Base-by-base conservation (phyloP, 176 grass and related monocot genomes). In the Oryza nivara region DNA sequence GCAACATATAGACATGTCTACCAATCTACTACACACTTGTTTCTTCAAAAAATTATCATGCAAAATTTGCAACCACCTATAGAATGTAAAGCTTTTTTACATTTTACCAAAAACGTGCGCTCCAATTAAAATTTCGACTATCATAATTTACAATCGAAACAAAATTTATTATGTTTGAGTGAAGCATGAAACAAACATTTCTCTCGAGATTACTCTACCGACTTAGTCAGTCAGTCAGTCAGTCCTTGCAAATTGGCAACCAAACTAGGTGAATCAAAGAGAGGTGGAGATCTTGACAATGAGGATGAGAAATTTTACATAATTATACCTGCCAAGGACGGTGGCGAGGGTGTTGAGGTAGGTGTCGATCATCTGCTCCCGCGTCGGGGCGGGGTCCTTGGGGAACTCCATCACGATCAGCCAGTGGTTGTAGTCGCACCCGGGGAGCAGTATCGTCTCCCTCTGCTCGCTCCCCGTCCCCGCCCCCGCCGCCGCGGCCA, bases 391-490 rank as follows among this genome's bases (percentile, higher is more conserved):
- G 28, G 95, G 95, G 77, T 98, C 95, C 87, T 98, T 95, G 35
- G 95, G 95, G 76, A 98, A 98, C 87, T 98, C 95, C 95, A 98
- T 98, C 32, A 98, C 93, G 78, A 98, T 95, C 34, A 98, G 80
- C 95, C 95, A 95, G 87, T 98, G 95, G 89, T 95, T 98, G 90
- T 98, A 95, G 71, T 98, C 95, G 85, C 95, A 98, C 16, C 95
- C 95, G 2, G 95, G 95, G 70, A 98, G 91, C 9, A 98, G 85
- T 74, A 98, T 98, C 26, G 95, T 91, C 81, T 98, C 92, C 83
- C 91, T 90, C 75, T 92, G 88, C 20, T 98, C 95, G 11, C 25
- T 70, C 2, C 63, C 80, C 6, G 54, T 60, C 68, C 26, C 40
- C 38, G 38, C 38, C 38, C 30, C 30, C 35, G 35, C 35, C 35